Base-by-base conservation (phyloP, 1,139 yeast genomes). In the Kurtzmaniella quercitrusa region DNA sequence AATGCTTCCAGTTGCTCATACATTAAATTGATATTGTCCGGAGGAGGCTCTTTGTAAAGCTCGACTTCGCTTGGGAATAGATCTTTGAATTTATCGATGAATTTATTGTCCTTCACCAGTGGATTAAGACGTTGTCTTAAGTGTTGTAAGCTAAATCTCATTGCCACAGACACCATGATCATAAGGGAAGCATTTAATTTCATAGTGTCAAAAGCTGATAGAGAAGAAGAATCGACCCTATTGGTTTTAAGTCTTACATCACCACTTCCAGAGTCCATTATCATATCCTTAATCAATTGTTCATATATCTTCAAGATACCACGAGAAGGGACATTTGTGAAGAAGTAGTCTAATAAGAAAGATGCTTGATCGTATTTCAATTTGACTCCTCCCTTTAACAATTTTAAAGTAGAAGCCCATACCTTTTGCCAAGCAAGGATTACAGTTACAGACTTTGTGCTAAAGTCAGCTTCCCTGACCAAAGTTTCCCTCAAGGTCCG, bases 321-420 rank as follows among this genome's bases (percentile, higher is more conserved):
- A 34, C 54, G 53, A 1, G 67, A 58, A 38, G 62, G 66, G 18
- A 52, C 45, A 25, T 39, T 52, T 39, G 51, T 51, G 51, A 66
- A 68, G 49, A 67, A 71, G 43, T 55, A 59, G 19, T 66, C 66
- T 10, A 73, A 44, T 21, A 73, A 48, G 46, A 66, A 69, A n/a
- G 45, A 43, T 14, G 71, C 45, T 46, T 70, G 76, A n/a, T 51
- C 46, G 42, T 54, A 53, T 41, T 54, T 57, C 44, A 71, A 43
- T 21, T 47, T 53, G 7, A 57, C 56, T 12, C 51, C 66, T 39
- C 62, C 53, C 7, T 31, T 31, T 17, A 53, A 43, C 34, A 61
- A 48, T 18, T 49, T 49, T 5, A 63, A 37, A 3, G 61, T 51
- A 7, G 58, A 45, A 19, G 52, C 55, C 74, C 74, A 70, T 19